Base-by-base conservation (phyloP, 148 eudicot genomes). In the Amaranthus hypochondriacus region DNA sequence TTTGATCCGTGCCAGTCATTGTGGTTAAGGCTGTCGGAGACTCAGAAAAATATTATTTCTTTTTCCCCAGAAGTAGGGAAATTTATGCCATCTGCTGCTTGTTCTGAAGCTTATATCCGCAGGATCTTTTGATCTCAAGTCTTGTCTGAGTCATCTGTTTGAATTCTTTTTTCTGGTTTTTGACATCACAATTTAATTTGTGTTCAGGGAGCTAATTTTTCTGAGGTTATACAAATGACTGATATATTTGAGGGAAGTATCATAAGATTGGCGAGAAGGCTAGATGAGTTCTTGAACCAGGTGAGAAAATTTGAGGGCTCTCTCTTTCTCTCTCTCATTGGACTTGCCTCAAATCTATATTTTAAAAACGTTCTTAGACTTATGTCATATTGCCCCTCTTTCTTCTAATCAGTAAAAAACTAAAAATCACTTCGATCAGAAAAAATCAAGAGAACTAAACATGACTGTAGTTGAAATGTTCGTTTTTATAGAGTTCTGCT, bases 181-280 rank as follows among this genome's bases (percentile, higher is more conserved):
- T 66, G 58, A 60, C 55, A 50, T 63, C 15, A 47, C 9, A 56
- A 6, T 12, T 53, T 54, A 67, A 53, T 62, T 15, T 52, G 42
- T 83, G 74, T 60, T n/a, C 90, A 95, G 98, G 98, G 98, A 71
- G 86, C 89, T 67, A 75, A 81, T 75, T 95, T 95, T 84, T 86
- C 90, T 8, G 98, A 95, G 54, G 96, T 95, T 51, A 92, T 92
- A 77, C 93, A 95, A 79, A 95, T 92, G 97, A 95, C 98, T 14
- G 98, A 92, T 83, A 95, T 95, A 57, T 95, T 95, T 77, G 98
- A 95, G 83, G 98, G 98, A 50, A 92, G 98, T 75, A 83, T 95
- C 60, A 95, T 95, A 68, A 80, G 98, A 81, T 83, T 86, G 54
- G 96, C 93, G 57, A 89, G 98, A 84, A 87, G 98, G 83, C 93